Evolutionary conservation across 116 monocot species (phyloP).

Genomic region (Trichopus zeylanicus): DNA sequence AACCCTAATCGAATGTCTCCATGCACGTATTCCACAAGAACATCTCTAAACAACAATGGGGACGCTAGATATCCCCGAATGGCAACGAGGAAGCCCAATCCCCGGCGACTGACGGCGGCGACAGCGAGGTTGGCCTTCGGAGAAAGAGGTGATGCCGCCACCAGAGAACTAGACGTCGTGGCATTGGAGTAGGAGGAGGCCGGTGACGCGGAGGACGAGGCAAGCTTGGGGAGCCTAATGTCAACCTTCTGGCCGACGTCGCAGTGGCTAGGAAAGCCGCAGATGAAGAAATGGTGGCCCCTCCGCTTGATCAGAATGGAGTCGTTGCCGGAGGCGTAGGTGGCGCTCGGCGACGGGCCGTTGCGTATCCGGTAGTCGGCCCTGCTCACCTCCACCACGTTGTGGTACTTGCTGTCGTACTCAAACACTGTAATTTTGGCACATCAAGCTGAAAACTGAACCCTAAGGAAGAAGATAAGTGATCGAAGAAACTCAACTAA

Average conservation of each 20-base stretch:
- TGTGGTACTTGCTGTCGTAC: slow-evolving; percentile 46
- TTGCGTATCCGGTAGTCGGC: slow-evolving; percentile 28
- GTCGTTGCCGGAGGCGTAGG: slow-evolving; percentile 40
- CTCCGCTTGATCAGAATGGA: slow-evolving; percentile 21
- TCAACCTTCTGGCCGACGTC: slow-evolving; percentile 46
- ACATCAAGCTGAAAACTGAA: background rate
- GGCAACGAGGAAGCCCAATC: too few relatives aligned
- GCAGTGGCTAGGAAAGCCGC: slow-evolving; percentile 47
- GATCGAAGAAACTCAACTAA: slow-evolving; percentile 6
- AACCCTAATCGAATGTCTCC: too few relatives aligned
- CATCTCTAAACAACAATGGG: too few relatives aligned
- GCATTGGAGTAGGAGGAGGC: too few relatives aligned
- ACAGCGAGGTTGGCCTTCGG: too few relatives aligned
- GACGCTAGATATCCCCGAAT: too few relatives aligned
- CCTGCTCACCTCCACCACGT: slow-evolving; percentile 42
- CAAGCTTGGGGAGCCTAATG: slow-evolving; percentile 17
- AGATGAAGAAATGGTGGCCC: slow-evolving; percentile 50
- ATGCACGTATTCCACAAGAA: too few relatives aligned
- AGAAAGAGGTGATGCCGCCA: too few relatives aligned
- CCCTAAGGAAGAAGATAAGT: background rate
- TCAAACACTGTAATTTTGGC: slow-evolving; percentile 30
- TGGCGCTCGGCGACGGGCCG: slow-evolving; percentile 6
- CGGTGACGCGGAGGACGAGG: background rate
- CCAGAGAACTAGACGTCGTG: too few relatives aligned
- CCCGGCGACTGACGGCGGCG: too few relatives aligned